Percentiles rank a stretch among this genome's conserved stretches.
phyloP scores from a whole-genome alignment of 2,329 filamentous ascomycete species.

The Stemphylium vesicarium region DNA sequence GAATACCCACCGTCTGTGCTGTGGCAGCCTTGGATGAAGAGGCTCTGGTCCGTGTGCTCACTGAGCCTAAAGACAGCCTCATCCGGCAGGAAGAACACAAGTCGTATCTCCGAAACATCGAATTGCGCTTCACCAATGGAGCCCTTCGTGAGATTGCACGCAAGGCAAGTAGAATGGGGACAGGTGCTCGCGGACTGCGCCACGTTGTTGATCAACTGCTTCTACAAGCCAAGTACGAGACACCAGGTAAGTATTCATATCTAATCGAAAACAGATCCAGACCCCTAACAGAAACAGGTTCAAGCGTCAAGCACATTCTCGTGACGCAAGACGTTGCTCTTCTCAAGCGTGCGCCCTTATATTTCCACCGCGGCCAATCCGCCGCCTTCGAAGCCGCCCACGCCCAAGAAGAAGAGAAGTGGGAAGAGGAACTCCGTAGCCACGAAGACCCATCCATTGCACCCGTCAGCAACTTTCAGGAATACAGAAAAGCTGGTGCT shows the following conservation, averaged over 20 bases:
- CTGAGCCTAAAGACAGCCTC: slow-evolving; percentile 87
- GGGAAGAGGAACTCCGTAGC: slow-evolving; percentile 50
- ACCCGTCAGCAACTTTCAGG: slow-evolving; percentile 50
- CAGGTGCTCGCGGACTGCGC: slow-evolving; percentile 65
- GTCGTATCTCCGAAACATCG: slow-evolving; percentile 78
- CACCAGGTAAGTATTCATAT: slow-evolving; percentile 45
- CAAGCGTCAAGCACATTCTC: slow-evolving; percentile 54
- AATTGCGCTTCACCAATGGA: slow-evolving; percentile 80
- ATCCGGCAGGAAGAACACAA: slow-evolving; percentile 87
- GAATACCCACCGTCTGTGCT: slow-evolving; percentile 87
- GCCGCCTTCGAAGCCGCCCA: slow-evolving; percentile 50
- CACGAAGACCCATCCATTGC: slow-evolving; percentile 33
- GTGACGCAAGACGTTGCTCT: slow-evolving; percentile 55
- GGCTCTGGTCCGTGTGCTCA: slow-evolving; percentile 82
- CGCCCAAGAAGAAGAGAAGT: slow-evolving; percentile 54
- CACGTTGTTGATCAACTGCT: slow-evolving; percentile 58
- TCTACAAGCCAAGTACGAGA: slow-evolving; percentile 56
- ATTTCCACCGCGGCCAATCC: slow-evolving; percentile 52
- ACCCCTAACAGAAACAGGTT: slow-evolving; percentile 37
- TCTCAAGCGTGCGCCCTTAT: slow-evolving; percentile 50
- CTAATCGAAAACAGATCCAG: background rate
- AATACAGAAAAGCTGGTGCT: slow-evolving; percentile 53
- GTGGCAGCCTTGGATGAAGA: slow-evolving; percentile 74
- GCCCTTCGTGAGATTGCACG: slow-evolving; percentile 83
- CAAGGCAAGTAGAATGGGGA: slow-evolving; percentile 70